A percentile compares a stretch with the other conserved stretches of the same genome.
phyloP scores from a whole-genome alignment of 1,284 basidiomycete species.

The Cryptococcus deneoformans region DNA sequence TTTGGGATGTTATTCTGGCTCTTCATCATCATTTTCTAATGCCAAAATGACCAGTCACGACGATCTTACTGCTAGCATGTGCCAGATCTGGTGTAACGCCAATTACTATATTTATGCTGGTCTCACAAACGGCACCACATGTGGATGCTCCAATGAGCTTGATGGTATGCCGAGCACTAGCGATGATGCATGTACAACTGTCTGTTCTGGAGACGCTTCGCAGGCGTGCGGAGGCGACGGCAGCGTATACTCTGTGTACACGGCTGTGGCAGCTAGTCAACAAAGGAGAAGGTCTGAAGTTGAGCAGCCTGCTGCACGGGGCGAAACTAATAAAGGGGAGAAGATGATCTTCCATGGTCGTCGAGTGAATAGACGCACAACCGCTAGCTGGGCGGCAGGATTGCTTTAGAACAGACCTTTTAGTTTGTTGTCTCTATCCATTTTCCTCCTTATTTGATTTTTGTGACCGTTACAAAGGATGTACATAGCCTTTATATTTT shows the following conservation, averaged over 20 bases:
- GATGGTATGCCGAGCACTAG: constrained; percentile 13
- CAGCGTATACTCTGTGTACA: constrained; percentile 9
- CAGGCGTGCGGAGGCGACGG: constrained; percentile 27
- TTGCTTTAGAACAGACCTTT: constrained; percentile 23
- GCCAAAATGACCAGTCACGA: constrained; percentile 24
- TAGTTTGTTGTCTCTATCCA: not conserved
- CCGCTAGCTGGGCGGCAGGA: not conserved
- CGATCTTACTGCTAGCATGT: constrained; percentile 23
- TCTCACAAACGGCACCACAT: constrained; percentile 21
- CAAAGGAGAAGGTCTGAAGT: not conserved
- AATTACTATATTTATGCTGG: constrained; percentile 26
- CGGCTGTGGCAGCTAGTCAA: constrained; percentile 7
- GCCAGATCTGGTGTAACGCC: constrained; percentile 33
- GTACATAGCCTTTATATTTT: not conserved
- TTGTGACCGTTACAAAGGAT: not conserved
- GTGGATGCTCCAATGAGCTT: constrained; percentile 25
- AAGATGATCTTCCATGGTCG: not conserved
- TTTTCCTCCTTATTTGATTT: no score
- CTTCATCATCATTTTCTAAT: constrained; percentile 10
- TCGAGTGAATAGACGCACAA: not conserved
- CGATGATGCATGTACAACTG: constrained; percentile 20
- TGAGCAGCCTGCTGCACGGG: no score
- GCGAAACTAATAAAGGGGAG: not conserved
- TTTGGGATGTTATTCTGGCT: constrained; percentile 21
- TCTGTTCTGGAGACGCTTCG: constrained; percentile 26